A percentile compares a stretch with the other conserved stretches of the same genome.
Evolutionary conservation across 352 stramenopile species (phyloP).

Genomic region (Globisporangium carolinianum): DNA sequence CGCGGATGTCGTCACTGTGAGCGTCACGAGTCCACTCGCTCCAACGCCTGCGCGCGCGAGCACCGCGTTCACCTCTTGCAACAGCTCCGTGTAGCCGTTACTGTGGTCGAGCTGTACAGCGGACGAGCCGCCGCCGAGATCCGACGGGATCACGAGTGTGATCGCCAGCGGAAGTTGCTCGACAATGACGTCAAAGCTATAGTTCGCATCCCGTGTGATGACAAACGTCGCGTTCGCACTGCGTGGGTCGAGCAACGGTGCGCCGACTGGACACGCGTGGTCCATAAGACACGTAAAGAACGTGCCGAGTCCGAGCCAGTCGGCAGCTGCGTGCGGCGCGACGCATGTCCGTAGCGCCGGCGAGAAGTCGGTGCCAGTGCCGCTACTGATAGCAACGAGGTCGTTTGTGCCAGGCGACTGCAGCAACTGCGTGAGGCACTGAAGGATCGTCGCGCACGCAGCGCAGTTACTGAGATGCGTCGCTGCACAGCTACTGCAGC

Average conservation of each 20-base stretch:
- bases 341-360: slow-evolving; percentile 1
- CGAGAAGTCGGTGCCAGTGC: slow-evolving; percentile 6
- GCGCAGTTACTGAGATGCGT: neutral
- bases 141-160: neutral
- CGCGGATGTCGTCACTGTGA: neutral
- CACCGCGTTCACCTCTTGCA: neutral
- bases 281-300: slow-evolving; percentile 12
- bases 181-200: slow-evolving; percentile 1
- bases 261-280: slow-evolving; percentile 5
- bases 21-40: neutral
- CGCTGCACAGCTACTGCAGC: neutral
- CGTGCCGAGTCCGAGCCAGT: neutral
- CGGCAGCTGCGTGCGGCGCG: neutral
- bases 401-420: neutral
- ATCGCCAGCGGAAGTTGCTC: neutral
- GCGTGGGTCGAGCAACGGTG: neutral
- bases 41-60: neutral
- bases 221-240: slow-evolving; percentile 4
- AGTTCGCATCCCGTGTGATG: neutral
- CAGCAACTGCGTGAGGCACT: slow-evolving; percentile 5
- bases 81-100: slow-evolving; percentile 2
- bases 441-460: neutral
- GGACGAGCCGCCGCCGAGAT: neutral
- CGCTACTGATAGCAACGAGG: neutral
- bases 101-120: neutral